These are phyloP conservation scores for Oidiodendron maius DNA, from an alignment of 495 filamentous ascomycete genomes.

Conservation along the genomic window DNA sequence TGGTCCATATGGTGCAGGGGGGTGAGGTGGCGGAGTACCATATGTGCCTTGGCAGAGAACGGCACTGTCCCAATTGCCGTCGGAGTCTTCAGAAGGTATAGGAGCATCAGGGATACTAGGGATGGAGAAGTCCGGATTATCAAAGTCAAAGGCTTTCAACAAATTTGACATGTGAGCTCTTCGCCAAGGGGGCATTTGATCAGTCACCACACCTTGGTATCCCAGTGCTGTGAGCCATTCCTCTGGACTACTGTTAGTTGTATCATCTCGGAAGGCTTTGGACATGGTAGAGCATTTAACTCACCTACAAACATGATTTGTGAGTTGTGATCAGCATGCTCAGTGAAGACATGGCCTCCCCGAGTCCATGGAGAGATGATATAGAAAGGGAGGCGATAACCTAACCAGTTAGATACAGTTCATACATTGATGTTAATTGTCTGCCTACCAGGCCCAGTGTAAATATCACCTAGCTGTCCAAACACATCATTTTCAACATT, in stretches of 20 bases:
- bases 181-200: conserved; percentile 26
- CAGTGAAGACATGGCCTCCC: conserved; percentile 46
- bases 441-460: conserved; percentile 20
- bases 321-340: conserved; percentile 49
- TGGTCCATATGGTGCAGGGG: background rate
- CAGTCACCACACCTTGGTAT: conserved; percentile 17
- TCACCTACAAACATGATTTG: conserved; percentile 45
- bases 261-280: too few species aligned
- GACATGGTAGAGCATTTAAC: too few species aligned
- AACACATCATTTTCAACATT: conserved; percentile 28
- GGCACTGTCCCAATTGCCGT: conserved; percentile 1
- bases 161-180: conserved; percentile 29
- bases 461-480: conserved; percentile 15
- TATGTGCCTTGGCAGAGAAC: background rate
- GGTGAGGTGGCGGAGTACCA: background rate
- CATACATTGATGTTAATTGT: too few species aligned
- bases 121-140: conserved; percentile 10
- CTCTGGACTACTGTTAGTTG: conserved; percentile 29
- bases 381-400: conserved; percentile 46
- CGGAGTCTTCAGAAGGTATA: background rate
- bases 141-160: conserved; percentile 28
- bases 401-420: too few species aligned
- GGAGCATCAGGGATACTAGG: background rate
- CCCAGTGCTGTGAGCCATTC: conserved; percentile 33
- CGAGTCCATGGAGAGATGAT: conserved; percentile 53